These are phyloP conservation scores for Austroboletus niveus DNA, from an alignment of 1,284 basidiomycete species.

Conservation along the genomic window DNA sequence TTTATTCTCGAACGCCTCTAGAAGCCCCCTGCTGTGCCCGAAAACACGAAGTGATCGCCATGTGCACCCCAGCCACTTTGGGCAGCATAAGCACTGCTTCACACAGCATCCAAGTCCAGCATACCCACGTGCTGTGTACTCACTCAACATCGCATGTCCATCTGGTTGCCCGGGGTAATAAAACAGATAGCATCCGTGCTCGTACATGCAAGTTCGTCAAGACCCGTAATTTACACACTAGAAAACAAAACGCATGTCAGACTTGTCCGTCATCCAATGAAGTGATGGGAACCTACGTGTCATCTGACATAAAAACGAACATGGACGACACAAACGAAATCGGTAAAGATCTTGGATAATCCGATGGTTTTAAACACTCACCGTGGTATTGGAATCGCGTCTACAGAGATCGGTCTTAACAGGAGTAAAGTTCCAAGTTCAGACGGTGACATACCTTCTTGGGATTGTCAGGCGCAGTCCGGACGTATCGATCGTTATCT, in stretches of 20 bases:
- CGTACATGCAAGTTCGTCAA: conserved; percentile 20
- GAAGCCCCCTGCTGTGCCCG: too few species aligned
- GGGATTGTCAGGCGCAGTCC: conserved; percentile 79
- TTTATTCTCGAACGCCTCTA: too few species aligned
- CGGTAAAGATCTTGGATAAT: conserved; percentile 7
- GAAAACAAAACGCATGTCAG: background rate
- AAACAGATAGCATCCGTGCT: conserved; percentile 21
- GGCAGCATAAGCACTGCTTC: background rate
- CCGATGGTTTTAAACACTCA: conserved; percentile 28
- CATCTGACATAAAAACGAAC: conserved; percentile 31
- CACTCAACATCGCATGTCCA: conserved; percentile 4
- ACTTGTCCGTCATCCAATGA: background rate
- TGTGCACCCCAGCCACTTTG: too few species aligned
- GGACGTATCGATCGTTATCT: conserved; percentile 79
- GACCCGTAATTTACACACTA: conserved; percentile 22
- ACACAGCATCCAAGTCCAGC: background rate
- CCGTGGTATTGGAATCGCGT: conserved; percentile 79
- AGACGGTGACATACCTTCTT: conserved; percentile 61
- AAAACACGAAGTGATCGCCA: background rate
- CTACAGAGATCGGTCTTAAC: conserved; percentile 34
- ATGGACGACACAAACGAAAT: conserved; percentile 7
- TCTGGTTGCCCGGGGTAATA: conserved; percentile 10
- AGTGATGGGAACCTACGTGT: conserved; percentile 36
- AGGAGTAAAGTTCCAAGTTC: background rate
- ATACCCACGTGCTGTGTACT: background rate